Evolutionary conservation across 2,329 filamentous ascomycete genomes (phyloP).

Genomic region (Pseudogymnoascus sp.): DNA sequence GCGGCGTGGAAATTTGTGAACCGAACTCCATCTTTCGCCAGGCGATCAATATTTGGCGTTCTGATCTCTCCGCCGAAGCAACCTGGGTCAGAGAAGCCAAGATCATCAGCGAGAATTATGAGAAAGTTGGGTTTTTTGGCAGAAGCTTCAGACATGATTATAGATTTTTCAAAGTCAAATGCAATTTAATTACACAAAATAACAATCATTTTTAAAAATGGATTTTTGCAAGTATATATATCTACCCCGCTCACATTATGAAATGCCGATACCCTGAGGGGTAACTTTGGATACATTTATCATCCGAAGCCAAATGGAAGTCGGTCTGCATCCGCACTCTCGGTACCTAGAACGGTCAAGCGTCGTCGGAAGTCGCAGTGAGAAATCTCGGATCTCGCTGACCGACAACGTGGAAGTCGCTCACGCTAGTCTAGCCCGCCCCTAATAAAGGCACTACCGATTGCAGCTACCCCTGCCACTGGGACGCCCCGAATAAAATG

Average conservation of each 20-base stretch:
- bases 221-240: background rate
- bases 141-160: background rate
- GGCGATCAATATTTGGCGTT: constrained; percentile 48
- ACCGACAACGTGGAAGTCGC: background rate
- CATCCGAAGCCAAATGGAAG: background rate
- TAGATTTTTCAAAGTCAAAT: background rate
- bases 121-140: constrained; percentile 34
- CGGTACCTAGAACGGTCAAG: background rate
- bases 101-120: constrained; percentile 38
- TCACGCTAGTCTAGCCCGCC: background rate
- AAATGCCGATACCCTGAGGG: constrained; percentile 5
- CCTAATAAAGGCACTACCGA: background rate
- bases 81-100: constrained; percentile 39
- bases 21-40: constrained; percentile 43
- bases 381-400: background rate
- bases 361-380: background rate
- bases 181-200: background rate
- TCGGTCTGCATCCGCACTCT: background rate
- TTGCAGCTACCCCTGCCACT: background rate
- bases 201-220: background rate
- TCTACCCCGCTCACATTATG: background rate
- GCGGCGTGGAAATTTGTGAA: constrained; percentile 54
- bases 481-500: background rate
- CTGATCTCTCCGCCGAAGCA: constrained; percentile 51
- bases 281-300: background rate